phyloP scores from a whole-genome alignment of 1,284 basidiomycete genomes.

The Cryptococcus depauperatus region DNA sequence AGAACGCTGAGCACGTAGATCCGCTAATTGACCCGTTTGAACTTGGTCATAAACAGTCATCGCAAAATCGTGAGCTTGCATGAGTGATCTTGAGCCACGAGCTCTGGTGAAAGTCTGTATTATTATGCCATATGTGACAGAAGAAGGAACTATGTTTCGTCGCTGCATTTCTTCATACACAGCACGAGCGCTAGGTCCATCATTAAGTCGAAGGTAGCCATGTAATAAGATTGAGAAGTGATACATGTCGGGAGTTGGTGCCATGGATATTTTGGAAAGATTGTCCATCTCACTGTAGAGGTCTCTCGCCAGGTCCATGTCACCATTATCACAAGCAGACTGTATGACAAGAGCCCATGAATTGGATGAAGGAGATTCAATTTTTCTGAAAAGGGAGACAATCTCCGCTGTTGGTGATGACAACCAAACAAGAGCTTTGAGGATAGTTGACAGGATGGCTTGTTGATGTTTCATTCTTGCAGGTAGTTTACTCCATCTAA shows the following conservation, averaged over 20 bases:
- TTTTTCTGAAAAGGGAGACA: slow-evolving; percentile 55
- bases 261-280: slow-evolving; percentile 23
- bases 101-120: slow-evolving; percentile 48
- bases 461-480: slow-evolving; percentile 46
- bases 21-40: slow-evolving; percentile 13
- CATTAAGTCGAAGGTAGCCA: slow-evolving; percentile 59
- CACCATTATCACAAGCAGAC: slow-evolving; percentile 68
- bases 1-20: slow-evolving; percentile 16
- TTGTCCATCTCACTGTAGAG: slow-evolving; percentile 63
- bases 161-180: slow-evolving; percentile 67
- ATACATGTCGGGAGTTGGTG: slow-evolving; percentile 46
- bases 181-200: slow-evolving; percentile 55
- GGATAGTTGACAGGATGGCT: slow-evolving; percentile 60
- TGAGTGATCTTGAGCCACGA: slow-evolving; percentile 18
- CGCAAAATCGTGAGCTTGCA: slow-evolving; percentile 37
- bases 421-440: slow-evolving; percentile 77
- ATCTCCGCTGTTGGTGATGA: slow-evolving; percentile 67
- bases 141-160: slow-evolving; percentile 60
- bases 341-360: slow-evolving; percentile 75
- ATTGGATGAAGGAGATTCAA: slow-evolving; percentile 53
- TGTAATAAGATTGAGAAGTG: slow-evolving; percentile 78
- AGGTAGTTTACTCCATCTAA: slow-evolving; percentile 21
- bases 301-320: slow-evolving; percentile 59
- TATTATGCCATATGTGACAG: slow-evolving; percentile 65
- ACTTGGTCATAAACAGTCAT: slow-evolving; percentile 21